Evolutionary conservation across 345 rosid species (phyloP).

Genomic region (Cardiospermum halicacabum): DNA sequence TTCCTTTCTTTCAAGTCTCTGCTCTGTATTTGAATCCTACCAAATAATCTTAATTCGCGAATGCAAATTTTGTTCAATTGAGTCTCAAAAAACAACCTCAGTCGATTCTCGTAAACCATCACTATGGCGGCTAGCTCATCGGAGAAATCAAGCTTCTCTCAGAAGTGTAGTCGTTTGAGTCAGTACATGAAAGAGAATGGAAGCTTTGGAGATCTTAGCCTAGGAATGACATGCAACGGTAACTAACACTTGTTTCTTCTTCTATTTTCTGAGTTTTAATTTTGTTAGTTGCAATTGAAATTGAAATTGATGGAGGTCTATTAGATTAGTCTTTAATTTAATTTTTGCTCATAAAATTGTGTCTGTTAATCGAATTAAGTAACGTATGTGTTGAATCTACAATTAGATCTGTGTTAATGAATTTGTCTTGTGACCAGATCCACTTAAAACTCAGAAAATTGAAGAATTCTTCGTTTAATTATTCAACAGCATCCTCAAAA

Average conservation of each 20-base stretch:
- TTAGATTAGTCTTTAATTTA: neutral
- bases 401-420: constrained; percentile 2
- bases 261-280: neutral
- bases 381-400: neutral
- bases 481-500: constrained; percentile 13
- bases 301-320: no score
- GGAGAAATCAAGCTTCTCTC: constrained; percentile 56
- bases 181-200: constrained; percentile 77
- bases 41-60: neutral
- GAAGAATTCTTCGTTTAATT: constrained; percentile 21
- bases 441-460: constrained; percentile 20
- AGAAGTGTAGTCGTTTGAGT: constrained; percentile 61
- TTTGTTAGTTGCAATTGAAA: no score
- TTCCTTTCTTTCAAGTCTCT: neutral
- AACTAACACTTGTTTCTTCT: constrained; percentile 27
- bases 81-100: neutral
- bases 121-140: constrained; percentile 56
- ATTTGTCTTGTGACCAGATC: constrained; percentile 16
- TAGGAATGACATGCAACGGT: constrained; percentile 52
- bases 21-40: neutral
- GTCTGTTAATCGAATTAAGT: neutral
- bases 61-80: neutral
- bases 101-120: neutral
- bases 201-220: constrained; percentile 62
- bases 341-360: no score